Evolutionary conservation across 225 moss, liverwort and hornwort species (phyloP).

Genomic region (Bryoerythrophyllum caledonicum): DNA sequence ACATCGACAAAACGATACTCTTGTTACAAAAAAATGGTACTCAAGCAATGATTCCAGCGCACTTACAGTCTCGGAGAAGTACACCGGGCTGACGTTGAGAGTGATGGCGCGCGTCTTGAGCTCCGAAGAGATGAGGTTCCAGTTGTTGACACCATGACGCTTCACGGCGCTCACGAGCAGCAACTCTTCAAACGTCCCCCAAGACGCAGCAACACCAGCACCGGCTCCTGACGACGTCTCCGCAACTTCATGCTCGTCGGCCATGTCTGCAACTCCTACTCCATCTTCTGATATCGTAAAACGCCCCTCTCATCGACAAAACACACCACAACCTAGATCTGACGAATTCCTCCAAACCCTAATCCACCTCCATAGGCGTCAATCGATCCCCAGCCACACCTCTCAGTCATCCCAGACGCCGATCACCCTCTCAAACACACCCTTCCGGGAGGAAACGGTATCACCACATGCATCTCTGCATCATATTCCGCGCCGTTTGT

Average conservation of each 20-base stretch:
- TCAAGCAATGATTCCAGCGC: not conserved
- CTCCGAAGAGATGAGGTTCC: conserved; percentile 68
- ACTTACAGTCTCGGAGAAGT: conserved; percentile 61
- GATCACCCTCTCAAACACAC: not conserved
- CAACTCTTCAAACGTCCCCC: conserved; percentile 81
- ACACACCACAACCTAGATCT: not conserved
- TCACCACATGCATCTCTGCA: not conserved
- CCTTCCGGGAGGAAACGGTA: too few species aligned
- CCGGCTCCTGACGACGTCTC: conserved; percentile 32
- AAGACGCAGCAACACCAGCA: conserved; percentile 30
- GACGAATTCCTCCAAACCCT: conserved; percentile 14
- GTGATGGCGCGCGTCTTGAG: conserved; percentile 67
- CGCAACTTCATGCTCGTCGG: conserved; percentile 29
- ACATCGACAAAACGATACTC: too few species aligned
- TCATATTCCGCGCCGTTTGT: not conserved
- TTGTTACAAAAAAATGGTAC: not conserved
- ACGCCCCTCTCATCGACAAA: conserved; percentile 17
- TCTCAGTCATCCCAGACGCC: not conserved
- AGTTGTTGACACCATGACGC: conserved; percentile 67
- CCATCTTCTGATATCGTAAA: conserved; percentile 25
- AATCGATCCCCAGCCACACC: not conserved
- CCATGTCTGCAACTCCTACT: conserved; percentile 34
- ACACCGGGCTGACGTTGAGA: conserved; percentile 52
- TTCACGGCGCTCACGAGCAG: conserved; percentile 82
- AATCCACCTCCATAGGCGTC: not conserved